phyloP scores from a whole-genome alignment of 2,329 filamentous ascomycete species.

The Trichoderma oligosporum region DNA sequence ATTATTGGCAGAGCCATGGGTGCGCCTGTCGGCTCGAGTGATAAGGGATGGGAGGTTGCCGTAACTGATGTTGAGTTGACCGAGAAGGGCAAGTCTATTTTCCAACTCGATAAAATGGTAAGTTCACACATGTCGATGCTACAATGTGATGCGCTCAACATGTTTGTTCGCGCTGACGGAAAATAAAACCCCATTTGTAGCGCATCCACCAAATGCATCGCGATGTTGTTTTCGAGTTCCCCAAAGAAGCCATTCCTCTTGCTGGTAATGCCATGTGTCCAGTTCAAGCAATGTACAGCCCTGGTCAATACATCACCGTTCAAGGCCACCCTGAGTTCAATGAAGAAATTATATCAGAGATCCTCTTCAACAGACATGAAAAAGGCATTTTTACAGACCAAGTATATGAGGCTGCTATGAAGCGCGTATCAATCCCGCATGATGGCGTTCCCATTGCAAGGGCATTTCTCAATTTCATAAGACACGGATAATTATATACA shows the following conservation, averaged over 20 bases:
- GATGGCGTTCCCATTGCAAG: constrained; percentile 74
- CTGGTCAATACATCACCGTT: constrained; percentile 39
- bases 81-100: constrained; percentile 38
- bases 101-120: constrained; percentile 36
- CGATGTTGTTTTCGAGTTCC: constrained; percentile 41
- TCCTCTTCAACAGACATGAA: constrained; percentile 52
- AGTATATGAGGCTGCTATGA: constrained; percentile 64
- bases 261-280: constrained; percentile 40
- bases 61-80: constrained; percentile 41
- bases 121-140: not conserved
- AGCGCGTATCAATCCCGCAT: constrained; percentile 62
- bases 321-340: constrained; percentile 50
- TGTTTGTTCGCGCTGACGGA: constrained; percentile 3
- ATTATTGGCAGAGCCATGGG: constrained; percentile 43
- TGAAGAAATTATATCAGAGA: constrained; percentile 37
- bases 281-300: constrained; percentile 43
- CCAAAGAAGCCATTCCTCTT: constrained; percentile 38
- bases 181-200: constrained; percentile 26
- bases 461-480: constrained; percentile 73
- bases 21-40: constrained; percentile 36
- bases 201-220: constrained; percentile 47
- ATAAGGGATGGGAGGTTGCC: constrained; percentile 44
- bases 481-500: constrained; percentile 43
- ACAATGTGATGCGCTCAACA: not conserved
- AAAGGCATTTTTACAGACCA: constrained; percentile 67